Conservation (phyloP, 2,329 filamentous ascomycete species). For the Aspergillus arachidicola region DNA sequence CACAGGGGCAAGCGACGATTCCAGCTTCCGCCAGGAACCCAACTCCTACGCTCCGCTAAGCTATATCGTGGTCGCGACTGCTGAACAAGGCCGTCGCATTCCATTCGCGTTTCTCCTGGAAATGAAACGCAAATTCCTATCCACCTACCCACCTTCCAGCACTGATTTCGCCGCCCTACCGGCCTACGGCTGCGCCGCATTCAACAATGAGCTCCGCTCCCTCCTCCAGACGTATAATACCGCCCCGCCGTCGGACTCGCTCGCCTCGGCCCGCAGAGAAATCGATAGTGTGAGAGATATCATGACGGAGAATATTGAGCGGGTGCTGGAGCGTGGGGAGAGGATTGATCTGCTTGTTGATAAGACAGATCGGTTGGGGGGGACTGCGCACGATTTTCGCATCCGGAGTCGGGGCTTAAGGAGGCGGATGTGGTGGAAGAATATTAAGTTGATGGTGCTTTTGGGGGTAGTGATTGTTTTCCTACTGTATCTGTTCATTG, state of each 20-base stretch:
- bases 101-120: constrained; percentile 92
- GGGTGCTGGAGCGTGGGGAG: constrained; percentile 85
- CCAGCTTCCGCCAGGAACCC: constrained; percentile 38
- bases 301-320: constrained; percentile 95
- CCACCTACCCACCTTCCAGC: constrained; percentile 63
- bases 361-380: constrained; percentile 91
- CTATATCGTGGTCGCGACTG: constrained; percentile 85
- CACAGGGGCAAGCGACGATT: constrained; percentile 53
- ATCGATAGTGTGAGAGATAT: constrained; percentile 91
- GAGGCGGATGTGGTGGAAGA: constrained; percentile 99
- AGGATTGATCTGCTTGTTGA: constrained; percentile 91
- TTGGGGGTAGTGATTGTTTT: constrained; percentile 70
- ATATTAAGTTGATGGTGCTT: constrained; percentile 89
- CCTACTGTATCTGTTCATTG: constrained; percentile 70
- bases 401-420: constrained; percentile 83
- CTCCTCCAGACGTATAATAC: constrained; percentile 86
- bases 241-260: constrained; percentile 76
- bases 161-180: constrained; percentile 78
- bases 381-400: constrained; percentile 85
- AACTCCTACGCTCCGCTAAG: constrained; percentile 78
- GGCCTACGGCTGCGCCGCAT: constrained; percentile 85
- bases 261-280: constrained; percentile 80
- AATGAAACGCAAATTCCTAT: constrained; percentile 84
- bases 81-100: constrained; percentile 79
- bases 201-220: constrained; percentile 76